A percentile compares a stretch with the other conserved stretches of the same genome.
phyloP scores from a whole-genome alignment of 2,329 filamentous ascomycete species.

The Plenodomus tracheiphilus region DNA sequence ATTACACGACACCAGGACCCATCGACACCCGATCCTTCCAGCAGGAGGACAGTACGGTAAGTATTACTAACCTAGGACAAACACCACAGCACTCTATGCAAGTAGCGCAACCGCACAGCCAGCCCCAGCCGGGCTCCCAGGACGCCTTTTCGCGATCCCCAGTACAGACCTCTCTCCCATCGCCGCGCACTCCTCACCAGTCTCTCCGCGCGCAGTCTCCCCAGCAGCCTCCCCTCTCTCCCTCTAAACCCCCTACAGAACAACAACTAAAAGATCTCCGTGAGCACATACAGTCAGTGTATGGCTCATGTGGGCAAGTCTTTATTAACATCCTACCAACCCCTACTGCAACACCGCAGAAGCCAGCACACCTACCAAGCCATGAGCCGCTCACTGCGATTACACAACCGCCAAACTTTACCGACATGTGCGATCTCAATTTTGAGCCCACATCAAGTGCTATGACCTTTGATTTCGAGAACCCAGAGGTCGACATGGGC shows the following conservation, averaged over 20 bases:
- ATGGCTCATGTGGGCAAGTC: slow-evolving; percentile 47
- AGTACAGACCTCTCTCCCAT: slow-evolving; percentile 43
- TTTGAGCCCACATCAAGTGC: slow-evolving; percentile 46
- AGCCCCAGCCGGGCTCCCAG: slow-evolving; percentile 73
- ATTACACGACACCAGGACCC: slow-evolving; percentile 36
- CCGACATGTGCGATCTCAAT: slow-evolving; percentile 55
- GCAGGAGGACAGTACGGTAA: slow-evolving; percentile 58
- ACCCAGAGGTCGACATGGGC: slow-evolving; percentile 48
- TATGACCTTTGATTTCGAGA: slow-evolving; percentile 46
- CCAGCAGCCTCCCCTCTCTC: slow-evolving; percentile 36
- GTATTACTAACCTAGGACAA: slow-evolving; percentile 63
- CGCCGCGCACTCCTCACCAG: slow-evolving; percentile 40
- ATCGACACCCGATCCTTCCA: slow-evolving; percentile 38
- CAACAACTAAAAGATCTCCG: slow-evolving; percentile 48
- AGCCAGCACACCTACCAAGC: slow-evolving; percentile 42
- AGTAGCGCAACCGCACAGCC: slow-evolving; percentile 88
- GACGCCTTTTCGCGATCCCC: slow-evolving; percentile 42
- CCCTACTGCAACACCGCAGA: slow-evolving; percentile 55
- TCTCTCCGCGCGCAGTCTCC: slow-evolving; percentile 38
- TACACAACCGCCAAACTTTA: slow-evolving; percentile 62
- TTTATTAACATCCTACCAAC: slow-evolving; percentile 55
- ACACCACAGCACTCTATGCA: slow-evolving; percentile 77
- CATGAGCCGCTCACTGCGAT: slow-evolving; percentile 56
- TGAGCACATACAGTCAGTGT: slow-evolving; percentile 50
- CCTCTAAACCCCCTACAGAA: slow-evolving; percentile 43